Percentiles rank a stretch among this genome's conserved stretches.
phyloP scores from a whole-genome alignment of 176 grass and related monocot species.

The Oryza longistaminata region DNA sequence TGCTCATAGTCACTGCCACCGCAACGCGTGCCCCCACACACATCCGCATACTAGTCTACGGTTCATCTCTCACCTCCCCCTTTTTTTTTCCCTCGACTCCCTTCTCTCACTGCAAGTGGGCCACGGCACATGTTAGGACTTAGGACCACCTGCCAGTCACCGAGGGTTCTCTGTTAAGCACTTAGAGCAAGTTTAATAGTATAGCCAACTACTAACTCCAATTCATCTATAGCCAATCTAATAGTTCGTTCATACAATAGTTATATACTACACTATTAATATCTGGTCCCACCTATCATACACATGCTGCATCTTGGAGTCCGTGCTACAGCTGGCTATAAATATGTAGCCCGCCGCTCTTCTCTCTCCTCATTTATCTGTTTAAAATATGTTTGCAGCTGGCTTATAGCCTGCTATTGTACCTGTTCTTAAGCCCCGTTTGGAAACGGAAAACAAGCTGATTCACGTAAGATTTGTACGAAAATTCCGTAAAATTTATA shows the following conservation, averaged over 20 bases:
- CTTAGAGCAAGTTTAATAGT: too few species aligned
- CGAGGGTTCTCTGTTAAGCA: background rate
- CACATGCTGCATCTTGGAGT: too few species aligned
- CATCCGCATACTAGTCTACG: background rate
- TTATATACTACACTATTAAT: too few species aligned
- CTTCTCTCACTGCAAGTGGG: conserved; percentile 1
- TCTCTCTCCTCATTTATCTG: too few species aligned
- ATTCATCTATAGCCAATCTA: too few species aligned
- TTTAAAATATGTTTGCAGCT: too few species aligned
- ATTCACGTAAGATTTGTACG: background rate
- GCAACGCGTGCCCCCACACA: conserved; percentile 24
- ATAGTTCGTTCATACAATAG: too few species aligned
- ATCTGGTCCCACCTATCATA: too few species aligned
- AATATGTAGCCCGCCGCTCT: too few species aligned
- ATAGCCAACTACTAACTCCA: too few species aligned
- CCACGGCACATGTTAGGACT: background rate
- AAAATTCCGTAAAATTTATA: background rate
- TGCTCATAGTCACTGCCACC: conserved; percentile 8
- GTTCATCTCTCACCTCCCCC: background rate
- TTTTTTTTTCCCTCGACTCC: background rate
- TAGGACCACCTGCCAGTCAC: background rate
- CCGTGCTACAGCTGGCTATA: too few species aligned
- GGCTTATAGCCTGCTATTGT: too few species aligned
- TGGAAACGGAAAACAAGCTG: background rate
- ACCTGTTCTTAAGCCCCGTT: background rate